phyloP scores from a whole-genome alignment of 2,329 filamentous ascomycete genomes.

The Orbilia brochopaga region DNA sequence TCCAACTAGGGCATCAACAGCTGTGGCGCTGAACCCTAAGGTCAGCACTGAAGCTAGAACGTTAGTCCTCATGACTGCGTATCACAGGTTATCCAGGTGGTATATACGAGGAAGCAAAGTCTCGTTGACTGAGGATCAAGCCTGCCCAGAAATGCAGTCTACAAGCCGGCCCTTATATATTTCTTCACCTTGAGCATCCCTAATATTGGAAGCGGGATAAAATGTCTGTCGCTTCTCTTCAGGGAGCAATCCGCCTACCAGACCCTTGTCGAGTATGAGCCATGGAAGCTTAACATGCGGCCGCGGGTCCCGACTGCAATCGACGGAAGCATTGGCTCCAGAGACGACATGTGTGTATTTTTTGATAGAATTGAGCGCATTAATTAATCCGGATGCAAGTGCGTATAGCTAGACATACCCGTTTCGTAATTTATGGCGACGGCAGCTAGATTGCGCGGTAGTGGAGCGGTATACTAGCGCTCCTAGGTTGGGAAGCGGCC shows the following conservation, averaged over 20 bases:
- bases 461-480: not conserved
- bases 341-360: slow-evolving; percentile 3
- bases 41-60: slow-evolving; percentile 24
- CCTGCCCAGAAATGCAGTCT: not conserved
- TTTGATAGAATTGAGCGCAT: slow-evolving; percentile 18
- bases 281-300: slow-evolving; percentile 21
- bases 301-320: slow-evolving; percentile 1
- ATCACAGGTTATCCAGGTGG: too few species aligned
- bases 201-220: not conserved
- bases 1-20: slow-evolving; percentile 56
- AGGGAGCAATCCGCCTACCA: slow-evolving; percentile 23
- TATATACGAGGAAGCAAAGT: too few species aligned
- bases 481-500: slow-evolving; percentile 20
- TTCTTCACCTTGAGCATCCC: too few species aligned
- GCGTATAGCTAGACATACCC: not conserved
- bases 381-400: not conserved
- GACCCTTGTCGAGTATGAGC: slow-evolving; percentile 2
- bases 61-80: slow-evolving; percentile 31
- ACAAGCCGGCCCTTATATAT: slow-evolving; percentile 21
- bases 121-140: too few species aligned
- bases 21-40: slow-evolving; percentile 36
- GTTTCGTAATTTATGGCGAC: too few species aligned
- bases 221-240: not conserved
- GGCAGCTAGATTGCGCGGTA: too few species aligned
- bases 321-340: slow-evolving; percentile 38